phyloP scores from a whole-genome alignment of 2,329 filamentous ascomycete genomes.

The Penicillium nordicum region DNA sequence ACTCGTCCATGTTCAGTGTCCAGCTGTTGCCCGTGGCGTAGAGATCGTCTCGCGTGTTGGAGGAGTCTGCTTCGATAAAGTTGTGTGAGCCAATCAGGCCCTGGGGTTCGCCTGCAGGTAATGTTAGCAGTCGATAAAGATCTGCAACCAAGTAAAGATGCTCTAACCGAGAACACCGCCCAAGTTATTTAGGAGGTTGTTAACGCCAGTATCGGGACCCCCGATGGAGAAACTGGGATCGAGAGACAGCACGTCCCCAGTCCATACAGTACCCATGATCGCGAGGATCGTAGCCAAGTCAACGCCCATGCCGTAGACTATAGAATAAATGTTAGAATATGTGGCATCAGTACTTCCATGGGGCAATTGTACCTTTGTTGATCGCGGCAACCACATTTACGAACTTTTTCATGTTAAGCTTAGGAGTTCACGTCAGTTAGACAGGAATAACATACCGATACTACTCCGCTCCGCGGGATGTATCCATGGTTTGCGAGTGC shows the following conservation, averaged over 20 bases:
- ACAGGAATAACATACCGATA: constrained; percentile 20
- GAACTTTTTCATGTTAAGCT: constrained; percentile 19
- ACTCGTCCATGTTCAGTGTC: constrained; percentile 52
- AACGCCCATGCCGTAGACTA: constrained; percentile 50
- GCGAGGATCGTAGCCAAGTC: constrained; percentile 44
- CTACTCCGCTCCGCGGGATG: constrained; percentile 42
- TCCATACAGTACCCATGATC: constrained; percentile 49
- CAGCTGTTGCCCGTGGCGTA: constrained; percentile 52
- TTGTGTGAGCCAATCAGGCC: constrained; percentile 54
- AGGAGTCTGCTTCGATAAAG: constrained; percentile 54
- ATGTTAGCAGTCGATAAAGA: not conserved
- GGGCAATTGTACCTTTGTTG: constrained; percentile 30
- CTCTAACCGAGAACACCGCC: constrained; percentile 42
- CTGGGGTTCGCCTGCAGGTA: constrained; percentile 39
- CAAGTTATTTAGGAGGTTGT: constrained; percentile 45
- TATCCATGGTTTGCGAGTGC: constrained; percentile 45
- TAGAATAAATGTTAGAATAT: not conserved
- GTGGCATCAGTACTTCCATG: too few species aligned
- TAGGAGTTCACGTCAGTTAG: fast-evolving
- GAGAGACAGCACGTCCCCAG: constrained; percentile 51
- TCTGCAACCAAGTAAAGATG: not conserved
- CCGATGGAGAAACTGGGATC: constrained; percentile 54
- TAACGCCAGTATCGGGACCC: constrained; percentile 38
- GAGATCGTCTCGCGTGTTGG: constrained; percentile 52
- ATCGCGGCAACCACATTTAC: constrained; percentile 33